Base-by-base conservation (phyloP, 176 grass and related monocot species). In the Triticum timopheevii region DNA sequence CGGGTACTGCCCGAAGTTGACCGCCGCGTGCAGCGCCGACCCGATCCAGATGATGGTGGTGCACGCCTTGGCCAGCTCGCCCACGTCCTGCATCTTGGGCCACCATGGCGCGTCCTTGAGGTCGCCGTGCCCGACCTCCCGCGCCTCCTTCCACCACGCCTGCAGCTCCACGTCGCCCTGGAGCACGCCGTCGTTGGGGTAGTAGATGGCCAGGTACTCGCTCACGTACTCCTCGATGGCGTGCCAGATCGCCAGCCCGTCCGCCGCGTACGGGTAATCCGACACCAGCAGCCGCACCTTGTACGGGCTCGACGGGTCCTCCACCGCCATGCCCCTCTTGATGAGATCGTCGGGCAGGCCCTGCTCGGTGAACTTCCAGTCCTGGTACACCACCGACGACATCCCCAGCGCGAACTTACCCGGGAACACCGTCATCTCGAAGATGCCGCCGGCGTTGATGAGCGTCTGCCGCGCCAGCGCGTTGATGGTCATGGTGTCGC, bases 1-100 rank as follows among this genome's bases (percentile, higher is more conserved):
- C 9, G 93, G 83, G 68, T 93, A 95, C 91, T 95, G 94, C 6
- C 94, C 94, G 77, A 95, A 95, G 89, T 95, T 95, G n/a, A 95
- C 94, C 10, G 93, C 93, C 10, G 93, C 93, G 85, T 95, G 93
- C 83, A 95, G 93, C 58, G 94, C 94, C 13, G 94, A 95, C 82
- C 91, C 91, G 75, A 73, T 86, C 94, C 94, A 95, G 82, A 95
- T 93, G 86, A 95, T 91, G 85, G 91, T 95, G 42, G 89, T 74
- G 89, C 94, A 95, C 3, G 91, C 58, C 10, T 45, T 30, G n/a
- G 72, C 82, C 17, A 97, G 90, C 80, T 97, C 95, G 1, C 82
- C 0, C 19, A 97, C 72, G 7, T 42, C 10, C 31, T 80, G 73
- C 92, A 97, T 95, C 39, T 0, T 4, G 0, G 92, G 92, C 95